Base-by-base conservation (phyloP, 1,284 basidiomycete genomes). In the Inonotus hispidus region DNA sequence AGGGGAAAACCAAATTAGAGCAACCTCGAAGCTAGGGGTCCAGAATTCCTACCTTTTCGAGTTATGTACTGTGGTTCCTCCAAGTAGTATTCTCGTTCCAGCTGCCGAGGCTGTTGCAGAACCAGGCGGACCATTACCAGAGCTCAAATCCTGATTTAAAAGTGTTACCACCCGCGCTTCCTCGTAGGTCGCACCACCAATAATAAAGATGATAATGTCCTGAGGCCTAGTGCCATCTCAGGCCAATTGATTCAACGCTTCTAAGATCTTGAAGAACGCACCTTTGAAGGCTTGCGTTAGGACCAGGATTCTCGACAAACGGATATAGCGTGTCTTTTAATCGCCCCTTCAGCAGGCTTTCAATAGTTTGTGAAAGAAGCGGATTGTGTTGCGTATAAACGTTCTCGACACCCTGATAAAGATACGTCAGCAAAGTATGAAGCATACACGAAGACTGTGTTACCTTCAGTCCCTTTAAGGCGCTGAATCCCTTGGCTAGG, bases 301-400 rank as follows among this genome's bases (percentile, higher is more conserved):
- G 81, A 21, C 83, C 85, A 29, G 79, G 78, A 50, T 81, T 82
- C 58, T 92, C 91, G 29, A 95, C 69, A 77, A 94, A 98, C 0
- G 97, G 95, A 74, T 99, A 95, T 64, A 86, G 93, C 1, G 85
- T 82, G 66, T 98, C 96, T 66, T 84, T 87, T 64, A 99, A 72
- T 53, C 92, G 80, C 13, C 95, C 96, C 68, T 87, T 93, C 68
- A 97, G 83, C 1, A 99, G 75, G 59, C 91, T 82, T 70, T 99
- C 97, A 21, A 99, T 75, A 4, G 96, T 99, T 70, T 98, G 87
- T 0, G 90, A 86, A 2, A 99, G 78, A 72, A 97, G 95, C 8
- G 97, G 97, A 14, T 88, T 90, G 70, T 99, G 97, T 70, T 99
- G 97, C 59, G 95, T 99, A 71, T 98, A 99, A 7, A 99, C 96